Percentiles rank a stretch among this genome's conserved stretches.
Evolutionary conservation across 129 eudicot genomes (phyloP).

Genomic region (Centaurea solstitialis): DNA sequence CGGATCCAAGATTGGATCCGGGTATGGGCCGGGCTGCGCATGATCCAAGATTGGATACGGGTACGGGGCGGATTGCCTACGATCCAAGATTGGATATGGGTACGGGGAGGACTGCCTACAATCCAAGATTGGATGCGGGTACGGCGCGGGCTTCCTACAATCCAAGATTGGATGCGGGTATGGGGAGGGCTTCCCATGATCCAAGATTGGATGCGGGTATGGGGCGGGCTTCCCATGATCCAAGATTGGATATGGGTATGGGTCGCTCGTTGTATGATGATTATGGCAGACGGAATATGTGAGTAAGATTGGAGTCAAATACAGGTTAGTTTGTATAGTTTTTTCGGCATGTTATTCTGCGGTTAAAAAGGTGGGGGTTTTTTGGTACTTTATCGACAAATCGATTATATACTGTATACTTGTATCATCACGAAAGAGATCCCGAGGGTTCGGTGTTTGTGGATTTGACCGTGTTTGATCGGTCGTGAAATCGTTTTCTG

Average conservation of each 20-base stretch:
- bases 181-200: background rate
- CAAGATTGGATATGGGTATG: conserved; percentile 10
- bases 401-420: conserved; percentile 1
- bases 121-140: background rate
- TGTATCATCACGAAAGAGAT: conserved; percentile 22
- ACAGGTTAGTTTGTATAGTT: conserved; percentile 21
- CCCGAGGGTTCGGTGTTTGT: background rate
- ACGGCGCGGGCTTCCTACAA: background rate
- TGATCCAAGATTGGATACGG: background rate
- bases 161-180: conserved; percentile 14
- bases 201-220: conserved; percentile 1
- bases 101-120: background rate
- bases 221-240: background rate
- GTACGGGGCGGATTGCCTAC: background rate
- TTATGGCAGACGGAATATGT: conserved; percentile 41
- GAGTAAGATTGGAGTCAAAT: conserved; percentile 31
- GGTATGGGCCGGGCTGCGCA: background rate
- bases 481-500: background rate
- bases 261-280: conserved; percentile 35
- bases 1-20: background rate
- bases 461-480: conserved; percentile 1
- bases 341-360: background rate
- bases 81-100: conserved; percentile 16
- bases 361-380: conserved; percentile 10
- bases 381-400: background rate